Conservation (phyloP, 805 yeast species). For the Starmerella scarabaei region DNA sequence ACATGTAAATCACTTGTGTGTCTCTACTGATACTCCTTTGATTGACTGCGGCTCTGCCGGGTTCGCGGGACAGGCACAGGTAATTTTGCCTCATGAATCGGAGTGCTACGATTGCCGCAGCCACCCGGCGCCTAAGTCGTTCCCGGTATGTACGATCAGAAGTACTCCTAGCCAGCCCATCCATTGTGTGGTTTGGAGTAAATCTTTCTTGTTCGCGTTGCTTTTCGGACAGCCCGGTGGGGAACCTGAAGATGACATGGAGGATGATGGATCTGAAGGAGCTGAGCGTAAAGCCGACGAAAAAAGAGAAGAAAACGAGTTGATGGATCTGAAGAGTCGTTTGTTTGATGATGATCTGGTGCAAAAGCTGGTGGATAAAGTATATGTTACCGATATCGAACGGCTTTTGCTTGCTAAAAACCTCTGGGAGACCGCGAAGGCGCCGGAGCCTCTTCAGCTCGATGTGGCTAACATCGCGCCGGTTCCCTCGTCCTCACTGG, state of each 20-base stretch:
- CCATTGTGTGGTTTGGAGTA: conserved; percentile 97
- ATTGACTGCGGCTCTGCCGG: conserved; percentile 96
- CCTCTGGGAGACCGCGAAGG: conserved; percentile 59
- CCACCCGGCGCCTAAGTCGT: conserved; percentile 78
- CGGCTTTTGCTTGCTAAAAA: conserved; percentile 51
- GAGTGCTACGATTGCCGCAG: conserved; percentile 91
- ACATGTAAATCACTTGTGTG: conserved; percentile 72
- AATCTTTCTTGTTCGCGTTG: conserved; percentile 72
- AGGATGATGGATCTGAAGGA: conserved; percentile 53
- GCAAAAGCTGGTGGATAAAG: conserved; percentile 27
- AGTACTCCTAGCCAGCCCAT: conserved; percentile 94
- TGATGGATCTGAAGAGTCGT: conserved; percentile 23
- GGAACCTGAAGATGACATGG: conserved; percentile 33
- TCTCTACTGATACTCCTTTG: conserved; percentile 59
- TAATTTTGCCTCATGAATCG: conserved; percentile 57
- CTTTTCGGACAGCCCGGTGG: conserved; percentile 49
- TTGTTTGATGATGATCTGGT: conserved; percentile 28
- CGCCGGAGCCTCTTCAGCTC: conserved; percentile 39
- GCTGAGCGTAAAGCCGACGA: conserved; percentile 40
- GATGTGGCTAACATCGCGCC: conserved; percentile 18
- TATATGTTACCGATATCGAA: conserved; percentile 66
- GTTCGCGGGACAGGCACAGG: conserved; percentile 84
- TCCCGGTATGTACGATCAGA: conserved; percentile 92
- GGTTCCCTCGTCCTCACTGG: conserved; percentile 25
- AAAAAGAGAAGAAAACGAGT: conserved; percentile 28